Conservation (phyloP, 768 basidiomycete genomes). For the Kwoniella sp. region DNA sequence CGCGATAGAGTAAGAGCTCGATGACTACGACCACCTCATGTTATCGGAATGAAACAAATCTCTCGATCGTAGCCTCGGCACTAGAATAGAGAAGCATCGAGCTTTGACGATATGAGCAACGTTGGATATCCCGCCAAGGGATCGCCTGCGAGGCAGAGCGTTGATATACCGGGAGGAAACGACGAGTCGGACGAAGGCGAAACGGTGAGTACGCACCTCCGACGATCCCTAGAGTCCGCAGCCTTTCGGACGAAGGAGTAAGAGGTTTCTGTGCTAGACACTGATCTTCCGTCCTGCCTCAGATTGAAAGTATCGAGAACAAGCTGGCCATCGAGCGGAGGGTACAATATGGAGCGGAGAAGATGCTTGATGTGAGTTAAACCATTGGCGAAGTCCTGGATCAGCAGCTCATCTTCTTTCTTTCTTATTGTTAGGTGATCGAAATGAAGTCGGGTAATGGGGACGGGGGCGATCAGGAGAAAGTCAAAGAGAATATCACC, state of each 20-base stretch:
- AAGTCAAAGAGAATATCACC: conserved; percentile 47
- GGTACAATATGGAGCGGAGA: conserved; percentile 91
- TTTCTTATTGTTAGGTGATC: conserved; percentile 38
- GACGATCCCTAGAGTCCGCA: background rate
- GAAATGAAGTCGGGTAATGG: conserved; percentile 37
- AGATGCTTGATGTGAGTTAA: conserved; percentile 71
- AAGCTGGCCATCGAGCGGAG: conserved; percentile 74
- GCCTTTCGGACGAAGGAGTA: background rate
- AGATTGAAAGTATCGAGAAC: conserved; percentile 71
- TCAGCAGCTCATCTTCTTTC: background rate
- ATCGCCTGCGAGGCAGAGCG: background rate
- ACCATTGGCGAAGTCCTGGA: conserved; percentile 43
- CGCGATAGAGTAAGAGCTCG: too few relatives aligned
- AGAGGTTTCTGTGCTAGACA: background rate
- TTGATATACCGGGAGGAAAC: background rate
- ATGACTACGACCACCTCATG: too few relatives aligned
- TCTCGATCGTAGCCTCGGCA: too few relatives aligned
- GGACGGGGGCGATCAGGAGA: conserved; percentile 61
- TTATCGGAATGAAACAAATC: too few relatives aligned
- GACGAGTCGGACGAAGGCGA: conserved; percentile 1
- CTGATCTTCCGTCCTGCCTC: background rate
- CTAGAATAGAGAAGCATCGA: too few relatives aligned
- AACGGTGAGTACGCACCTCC: background rate
- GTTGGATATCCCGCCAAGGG: background rate
- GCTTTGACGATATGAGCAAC: background rate